These are phyloP conservation scores for Globisporangium uncinulatum DNA, from an alignment of 352 stramenopile genomes.

Conservation along the genomic window DNA sequence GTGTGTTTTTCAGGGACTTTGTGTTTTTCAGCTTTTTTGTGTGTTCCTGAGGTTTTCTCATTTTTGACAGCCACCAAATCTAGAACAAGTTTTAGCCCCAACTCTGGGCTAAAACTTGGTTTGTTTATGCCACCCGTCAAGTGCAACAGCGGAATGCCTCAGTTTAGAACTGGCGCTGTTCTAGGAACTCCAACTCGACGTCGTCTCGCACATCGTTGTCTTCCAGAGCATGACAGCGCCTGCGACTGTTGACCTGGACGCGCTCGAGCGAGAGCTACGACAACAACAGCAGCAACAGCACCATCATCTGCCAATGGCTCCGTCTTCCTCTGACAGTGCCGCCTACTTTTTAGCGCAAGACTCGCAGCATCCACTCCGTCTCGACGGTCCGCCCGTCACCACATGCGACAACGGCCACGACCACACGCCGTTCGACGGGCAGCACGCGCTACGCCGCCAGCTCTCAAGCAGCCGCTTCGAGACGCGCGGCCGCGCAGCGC, in stretches of 20 bases:
- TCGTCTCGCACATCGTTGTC: too few relatives aligned
- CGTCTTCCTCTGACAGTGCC: not conserved
- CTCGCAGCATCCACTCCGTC: slow-evolving; percentile 3
- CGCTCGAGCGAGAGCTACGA: not conserved
- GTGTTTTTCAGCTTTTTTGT: too few relatives aligned
- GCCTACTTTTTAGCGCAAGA: slow-evolving; percentile 11
- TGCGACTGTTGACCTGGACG: not conserved
- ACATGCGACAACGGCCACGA: slow-evolving; percentile 17
- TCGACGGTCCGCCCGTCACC: slow-evolving; percentile 10
- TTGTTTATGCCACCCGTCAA: not conserved
- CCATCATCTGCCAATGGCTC: not conserved
- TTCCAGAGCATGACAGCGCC: not conserved
- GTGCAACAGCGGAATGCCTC: slow-evolving; percentile 10
- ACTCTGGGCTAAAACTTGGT: too few relatives aligned
- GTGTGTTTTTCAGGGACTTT: too few relatives aligned
- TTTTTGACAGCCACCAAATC: too few relatives aligned
- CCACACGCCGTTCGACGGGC: slow-evolving; percentile 15
- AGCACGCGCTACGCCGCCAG: slow-evolving; percentile 4
- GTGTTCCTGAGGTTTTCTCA: too few relatives aligned
- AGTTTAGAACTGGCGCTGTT: slow-evolving; percentile 4
- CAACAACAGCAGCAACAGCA: not conserved
- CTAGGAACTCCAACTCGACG: not conserved
- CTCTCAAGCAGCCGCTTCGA: slow-evolving; percentile 14
- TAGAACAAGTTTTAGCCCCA: too few relatives aligned
- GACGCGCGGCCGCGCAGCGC: slow-evolving; percentile 5